Evolutionary conservation across 1,284 basidiomycete genomes (phyloP), one percentile per base, ranked within the genome.

Genomic region (Boletus subluridellus): DNA sequence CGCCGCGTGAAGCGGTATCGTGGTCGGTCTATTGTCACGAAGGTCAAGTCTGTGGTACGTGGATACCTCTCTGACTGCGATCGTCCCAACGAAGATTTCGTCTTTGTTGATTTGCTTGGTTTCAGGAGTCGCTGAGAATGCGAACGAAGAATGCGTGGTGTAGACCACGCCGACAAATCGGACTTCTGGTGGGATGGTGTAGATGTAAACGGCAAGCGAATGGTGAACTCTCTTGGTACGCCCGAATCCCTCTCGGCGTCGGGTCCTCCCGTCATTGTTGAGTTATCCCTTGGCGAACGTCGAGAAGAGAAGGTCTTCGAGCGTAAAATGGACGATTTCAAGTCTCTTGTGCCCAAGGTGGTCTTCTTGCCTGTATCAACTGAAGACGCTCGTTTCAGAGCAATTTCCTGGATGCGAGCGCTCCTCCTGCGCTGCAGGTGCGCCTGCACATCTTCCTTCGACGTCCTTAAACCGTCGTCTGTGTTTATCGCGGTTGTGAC

Each of bases 71-170:
- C 67, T 15, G 68, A 73, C 32, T 57, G 60, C 21, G 66, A 68
- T 30, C 69, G 63, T 41, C 57, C 66, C 30, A 73, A 57, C 8
- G 65, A 24, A 9, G 62, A 30, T 6, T 51, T 57, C 39, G 28
- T 47, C 54, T 53, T 57, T 4, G 24, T 34, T 10, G 44, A 11
- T 32, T 46, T 37, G 21, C 12, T 38, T 28, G 54, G 24, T 21
- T 44, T 52, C 37, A 32, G 12, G 30, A 66, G 54, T 41, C 63
- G 60, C 46, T 72, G 75, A 38, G 74, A 75, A 24, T 71, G 71
- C 21, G 76, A 74, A 30, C 76, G 71, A 37, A 74, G 70, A 42
- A 75, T 65, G 17, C 67, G 71, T 9, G 65, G 59, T 12, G 68
- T 57, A 46, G 65, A 62, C 54, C 65, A 55, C n/a, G 41, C 21